Percentiles rank a stretch among this genome's conserved stretches.
These are phyloP conservation scores for Apiospora kogelbergensis DNA, from an alignment of 2,329 filamentous ascomycete genomes.

Conservation along the genomic window DNA sequence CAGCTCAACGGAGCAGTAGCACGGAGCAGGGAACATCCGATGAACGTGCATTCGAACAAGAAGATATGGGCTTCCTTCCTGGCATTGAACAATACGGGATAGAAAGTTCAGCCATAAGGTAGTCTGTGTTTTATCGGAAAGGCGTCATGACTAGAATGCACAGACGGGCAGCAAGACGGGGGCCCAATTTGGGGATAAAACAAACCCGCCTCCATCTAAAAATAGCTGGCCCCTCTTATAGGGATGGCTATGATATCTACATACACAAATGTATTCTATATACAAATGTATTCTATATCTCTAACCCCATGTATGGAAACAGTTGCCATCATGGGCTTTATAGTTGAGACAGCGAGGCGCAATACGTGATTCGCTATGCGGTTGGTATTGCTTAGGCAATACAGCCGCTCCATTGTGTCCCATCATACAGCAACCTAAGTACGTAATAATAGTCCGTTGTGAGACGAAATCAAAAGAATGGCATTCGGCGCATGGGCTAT, in stretches of 20 bases:
- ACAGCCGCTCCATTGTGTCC: neutral
- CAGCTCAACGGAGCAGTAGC: neutral
- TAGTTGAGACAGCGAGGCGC: neutral
- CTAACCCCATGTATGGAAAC: neutral
- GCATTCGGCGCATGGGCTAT: neutral
- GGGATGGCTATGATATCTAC: neutral
- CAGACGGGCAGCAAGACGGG: too few relatives aligned
- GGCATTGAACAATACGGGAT: neutral
- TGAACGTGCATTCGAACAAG: neutral
- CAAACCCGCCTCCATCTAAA: neutral
- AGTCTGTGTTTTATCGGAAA: neutral
- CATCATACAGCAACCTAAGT: neutral
- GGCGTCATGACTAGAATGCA: neutral
- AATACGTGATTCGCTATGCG: neutral
- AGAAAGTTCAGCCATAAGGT: neutral
- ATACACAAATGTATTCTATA: too few relatives aligned
- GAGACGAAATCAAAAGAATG: neutral
- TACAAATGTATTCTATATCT: neutral
- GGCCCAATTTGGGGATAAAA: neutral
- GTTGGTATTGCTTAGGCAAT: neutral
- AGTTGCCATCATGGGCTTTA: neutral
- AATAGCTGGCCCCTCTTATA: neutral
- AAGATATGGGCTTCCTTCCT: neutral
- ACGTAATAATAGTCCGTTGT: neutral
- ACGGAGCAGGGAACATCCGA: too few relatives aligned